Evolutionary conservation across 2,329 filamentous ascomycete genomes (phyloP), one percentile per base, ranked within the genome.

Genomic region (Trichoderma semiorbis): DNA sequence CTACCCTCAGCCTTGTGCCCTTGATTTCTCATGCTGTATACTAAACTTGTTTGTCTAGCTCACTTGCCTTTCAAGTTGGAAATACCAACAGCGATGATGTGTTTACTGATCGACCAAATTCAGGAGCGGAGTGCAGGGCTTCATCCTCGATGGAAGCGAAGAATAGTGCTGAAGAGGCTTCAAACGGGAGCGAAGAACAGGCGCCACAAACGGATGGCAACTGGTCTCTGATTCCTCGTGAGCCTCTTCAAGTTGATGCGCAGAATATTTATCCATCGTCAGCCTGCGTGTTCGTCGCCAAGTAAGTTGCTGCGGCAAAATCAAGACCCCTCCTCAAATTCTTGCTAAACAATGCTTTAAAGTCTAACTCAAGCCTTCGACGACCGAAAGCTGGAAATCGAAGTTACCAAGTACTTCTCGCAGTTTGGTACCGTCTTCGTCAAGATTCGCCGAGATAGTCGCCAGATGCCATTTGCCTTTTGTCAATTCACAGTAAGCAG

Each of bases 221-320:
- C 28, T 50, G 55, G 58, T 36, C 60, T 53, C 36, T 70, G 21
- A 12, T 68, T 57, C 55, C 62, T n/a, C 30, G 70, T 3, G 28
- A 62, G 5, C 55, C 70, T 26, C 55, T 67, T 32, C 74, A 68
- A 34, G 78, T 84, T 3, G 86, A 89, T 75, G 85, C 87, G 4
- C 88, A 90, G 76, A 80, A 80, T 0, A 79, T 85, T 43, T 88
- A 87, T 68, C 85, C 87, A 0, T 83, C 88, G 0, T 84, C 84
- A 8, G 86, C 87, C 50, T 91, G 89, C 76, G 84, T 91, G 43
- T 91, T 91, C 75, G 88, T 90, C 47, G 90, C 89, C 36, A 91
- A 91, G 90, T 91, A 84, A 83, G 87, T 83, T 62, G 53, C n/a
- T 43, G 18, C 18, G 55, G 14, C 34, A 26, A 32, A 34, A 34